Evolutionary conservation across 441 rosid genomes (phyloP).

Genomic region (Sinapis alba): DNA sequence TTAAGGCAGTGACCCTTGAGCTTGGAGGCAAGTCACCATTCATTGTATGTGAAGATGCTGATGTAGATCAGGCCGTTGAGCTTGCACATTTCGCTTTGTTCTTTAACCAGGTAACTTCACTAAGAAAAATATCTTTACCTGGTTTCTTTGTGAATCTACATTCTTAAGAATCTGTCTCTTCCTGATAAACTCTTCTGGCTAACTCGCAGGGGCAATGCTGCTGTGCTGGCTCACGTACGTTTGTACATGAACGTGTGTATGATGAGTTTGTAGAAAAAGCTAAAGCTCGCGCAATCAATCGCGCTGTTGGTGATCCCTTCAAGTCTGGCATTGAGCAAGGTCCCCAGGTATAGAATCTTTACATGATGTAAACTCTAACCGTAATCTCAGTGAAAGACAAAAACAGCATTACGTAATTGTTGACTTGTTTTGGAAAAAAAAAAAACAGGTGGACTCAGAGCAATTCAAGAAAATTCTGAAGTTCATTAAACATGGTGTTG

Average conservation of each 20-base stretch:
- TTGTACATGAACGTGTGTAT: constrained; percentile 66
- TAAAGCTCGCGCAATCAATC: constrained; percentile 56
- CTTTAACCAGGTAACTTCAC: constrained; percentile 64
- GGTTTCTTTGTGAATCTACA: not conserved
- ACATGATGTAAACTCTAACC: constrained; percentile 14
- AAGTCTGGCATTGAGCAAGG: constrained; percentile 61
- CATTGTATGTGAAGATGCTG: constrained; percentile 79
- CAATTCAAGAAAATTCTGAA: constrained; percentile 71
- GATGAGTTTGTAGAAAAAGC: constrained; percentile 79
- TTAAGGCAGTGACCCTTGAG: constrained; percentile 73
- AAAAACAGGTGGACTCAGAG: constrained; percentile 62
- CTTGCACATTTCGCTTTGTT: constrained; percentile 71
- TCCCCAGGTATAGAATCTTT: constrained; percentile 57
- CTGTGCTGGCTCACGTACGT: constrained; percentile 73
- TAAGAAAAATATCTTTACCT: not conserved
- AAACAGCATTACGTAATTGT: not conserved
- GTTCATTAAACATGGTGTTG: constrained; percentile 71
- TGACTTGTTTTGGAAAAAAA: constrained; percentile 2
- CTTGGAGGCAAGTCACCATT: constrained; percentile 90
- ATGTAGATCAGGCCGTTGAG: constrained; percentile 68
- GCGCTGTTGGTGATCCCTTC: constrained; percentile 73
- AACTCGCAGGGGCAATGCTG: constrained; percentile 68
- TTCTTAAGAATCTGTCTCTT: not conserved
- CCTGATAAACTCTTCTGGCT: not conserved
- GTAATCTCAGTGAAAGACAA: constrained; percentile 4